A percentile compares a stretch with the other conserved stretches of the same genome.
Conservation (phyloP, 805 yeast genomes). For the Cyberlindnera misumaiensis region DNA sequence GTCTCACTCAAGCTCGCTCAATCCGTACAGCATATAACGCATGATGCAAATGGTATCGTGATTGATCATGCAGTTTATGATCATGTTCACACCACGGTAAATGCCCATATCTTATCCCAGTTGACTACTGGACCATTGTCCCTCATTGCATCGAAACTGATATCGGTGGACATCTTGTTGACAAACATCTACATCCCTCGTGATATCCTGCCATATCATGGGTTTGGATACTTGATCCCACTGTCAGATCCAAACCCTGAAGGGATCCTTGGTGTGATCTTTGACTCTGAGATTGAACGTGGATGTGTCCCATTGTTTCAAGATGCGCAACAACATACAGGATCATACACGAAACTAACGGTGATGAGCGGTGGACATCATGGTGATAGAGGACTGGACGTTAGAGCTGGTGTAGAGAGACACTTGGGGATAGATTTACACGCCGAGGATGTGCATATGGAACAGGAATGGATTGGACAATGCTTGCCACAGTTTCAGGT, state of each 20-base stretch:
- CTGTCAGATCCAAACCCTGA: slow-evolving; percentile 38
- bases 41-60: neutral
- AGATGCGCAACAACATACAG: neutral
- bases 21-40: slow-evolving; percentile 13
- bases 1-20: slow-evolving; percentile 31
- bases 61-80: slow-evolving; percentile 29
- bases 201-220: slow-evolving; percentile 40
- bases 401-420: slow-evolving; percentile 26
- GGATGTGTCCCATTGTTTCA: slow-evolving; percentile 32
- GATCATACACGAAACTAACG: slow-evolving; percentile 63
- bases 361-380: slow-evolving; percentile 87
- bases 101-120: slow-evolving; percentile 33
- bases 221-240: slow-evolving; percentile 91
- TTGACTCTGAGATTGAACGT: slow-evolving; percentile 79
- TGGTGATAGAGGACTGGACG: slow-evolving; percentile 14
- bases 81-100: slow-evolving; percentile 55
- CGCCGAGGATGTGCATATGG: slow-evolving; percentile 5
- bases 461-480: slow-evolving; percentile 36
- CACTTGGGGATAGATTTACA: slow-evolving; percentile 25
- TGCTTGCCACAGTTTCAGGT: slow-evolving; percentile 79
- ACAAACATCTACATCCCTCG: slow-evolving; percentile 60
- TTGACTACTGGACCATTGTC: slow-evolving; percentile 11
- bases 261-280: slow-evolving; percentile 75
- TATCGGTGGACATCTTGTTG: slow-evolving; percentile 43
- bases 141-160: slow-evolving; percentile 17